These are phyloP conservation scores for Eremochloa ophiuroides DNA, from an alignment of 176 grass and related monocot genomes.

Conservation along the genomic window DNA sequence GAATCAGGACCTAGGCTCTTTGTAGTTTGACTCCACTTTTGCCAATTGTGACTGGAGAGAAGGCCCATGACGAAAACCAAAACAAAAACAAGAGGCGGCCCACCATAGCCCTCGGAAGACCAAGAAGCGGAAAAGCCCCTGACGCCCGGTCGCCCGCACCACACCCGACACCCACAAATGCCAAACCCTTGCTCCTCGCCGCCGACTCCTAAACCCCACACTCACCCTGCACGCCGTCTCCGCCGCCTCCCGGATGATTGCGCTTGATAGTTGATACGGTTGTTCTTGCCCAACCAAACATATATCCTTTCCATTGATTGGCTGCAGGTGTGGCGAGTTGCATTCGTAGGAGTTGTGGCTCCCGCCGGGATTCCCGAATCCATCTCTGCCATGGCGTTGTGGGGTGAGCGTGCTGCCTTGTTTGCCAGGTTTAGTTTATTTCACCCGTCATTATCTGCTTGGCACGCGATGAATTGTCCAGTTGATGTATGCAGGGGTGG, in stretches of 20 bases:
- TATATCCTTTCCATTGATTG: background rate
- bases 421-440: background rate
- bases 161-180: no score
- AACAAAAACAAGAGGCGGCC: no score
- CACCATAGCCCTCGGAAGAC: no score
- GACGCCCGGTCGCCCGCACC: no score
- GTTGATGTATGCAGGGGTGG: conserved; percentile 47
- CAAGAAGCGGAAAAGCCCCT: no score
- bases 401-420: background rate
- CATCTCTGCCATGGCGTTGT: background rate
- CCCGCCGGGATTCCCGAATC: background rate
- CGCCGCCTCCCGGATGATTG: background rate
- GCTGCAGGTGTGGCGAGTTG: background rate
- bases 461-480: background rate
- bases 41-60: no score
- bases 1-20: no score
- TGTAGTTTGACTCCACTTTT: no score
- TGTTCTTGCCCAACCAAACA: background rate
- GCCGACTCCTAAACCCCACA: background rate
- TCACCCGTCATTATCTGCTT: background rate
- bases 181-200: background rate
- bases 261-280: background rate
- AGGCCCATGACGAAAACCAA: no score
- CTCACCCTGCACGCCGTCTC: background rate
- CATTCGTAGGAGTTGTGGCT: background rate